Conservation (phyloP, 345 rosid species). For the Passiflora organensis region DNA sequence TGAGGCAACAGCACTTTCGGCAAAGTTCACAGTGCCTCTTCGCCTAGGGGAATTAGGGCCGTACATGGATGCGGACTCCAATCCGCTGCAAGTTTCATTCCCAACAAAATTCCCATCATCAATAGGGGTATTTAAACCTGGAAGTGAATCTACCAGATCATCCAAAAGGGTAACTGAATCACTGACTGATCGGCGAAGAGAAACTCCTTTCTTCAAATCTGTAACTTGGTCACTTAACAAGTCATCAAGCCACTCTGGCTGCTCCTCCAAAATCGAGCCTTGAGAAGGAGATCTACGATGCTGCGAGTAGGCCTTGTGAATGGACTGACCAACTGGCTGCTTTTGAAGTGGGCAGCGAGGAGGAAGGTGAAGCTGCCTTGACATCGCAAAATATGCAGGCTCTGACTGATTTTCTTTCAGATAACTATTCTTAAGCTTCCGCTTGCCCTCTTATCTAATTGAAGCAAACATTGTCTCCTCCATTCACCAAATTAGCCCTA, state of each 20-base stretch:
- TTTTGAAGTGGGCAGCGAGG: conserved; percentile 66
- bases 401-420: conserved; percentile 5
- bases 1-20: conserved; percentile 50
- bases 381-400: conserved; percentile 35
- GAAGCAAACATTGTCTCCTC: conserved; percentile 3
- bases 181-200: conserved; percentile 64
- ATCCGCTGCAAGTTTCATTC: conserved; percentile 30
- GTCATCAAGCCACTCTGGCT: conserved; percentile 64
- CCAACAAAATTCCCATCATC: conserved; percentile 29
- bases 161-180: conserved; percentile 58
- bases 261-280: conserved; percentile 45
- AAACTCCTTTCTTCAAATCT: conserved; percentile 30
- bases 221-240: conserved; percentile 39
- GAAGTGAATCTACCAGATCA: conserved; percentile 35
- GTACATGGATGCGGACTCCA: conserved; percentile 58
- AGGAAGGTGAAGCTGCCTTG: conserved; percentile 67
- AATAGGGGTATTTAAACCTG: conserved; percentile 30
- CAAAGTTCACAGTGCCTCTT: conserved; percentile 36
- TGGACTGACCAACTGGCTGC: conserved; percentile 30
- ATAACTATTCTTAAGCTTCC: no score
- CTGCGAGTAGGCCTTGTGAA: conserved; percentile 23
- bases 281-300: conserved; percentile 45
- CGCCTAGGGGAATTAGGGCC: conserved; percentile 82
- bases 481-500: conserved; percentile 6
- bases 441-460: no score